Conservation (phyloP, 768 basidiomycete genomes). For the Suillus cothurnatus region DNA sequence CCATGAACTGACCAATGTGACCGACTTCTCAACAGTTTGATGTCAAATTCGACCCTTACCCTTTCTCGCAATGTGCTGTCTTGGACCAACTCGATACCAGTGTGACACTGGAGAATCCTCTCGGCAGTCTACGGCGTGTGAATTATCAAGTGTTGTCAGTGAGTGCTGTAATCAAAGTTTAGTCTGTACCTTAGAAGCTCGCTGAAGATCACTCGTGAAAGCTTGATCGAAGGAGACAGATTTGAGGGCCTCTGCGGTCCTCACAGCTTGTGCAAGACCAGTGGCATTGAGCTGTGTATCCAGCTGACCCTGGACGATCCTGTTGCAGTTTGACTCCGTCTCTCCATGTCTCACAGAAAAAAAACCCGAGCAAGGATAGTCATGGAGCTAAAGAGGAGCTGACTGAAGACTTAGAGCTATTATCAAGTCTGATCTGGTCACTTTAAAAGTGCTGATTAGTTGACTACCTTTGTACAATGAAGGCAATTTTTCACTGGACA, state of each 20-base stretch:
- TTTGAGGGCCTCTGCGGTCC: constrained; percentile 56
- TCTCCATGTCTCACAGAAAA: constrained; percentile 79
- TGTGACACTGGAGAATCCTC: constrained; percentile 57
- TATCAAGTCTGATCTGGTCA: neutral
- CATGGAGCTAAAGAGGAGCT: neutral
- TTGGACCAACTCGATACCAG: constrained; percentile 43
- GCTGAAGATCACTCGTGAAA: constrained; percentile 70
- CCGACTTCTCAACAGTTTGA: neutral
- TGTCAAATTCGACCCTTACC: constrained; percentile 40
- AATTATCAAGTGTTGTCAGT: neutral
- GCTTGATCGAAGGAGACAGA: constrained; percentile 57
- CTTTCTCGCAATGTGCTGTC: constrained; percentile 62
- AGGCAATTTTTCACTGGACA: neutral
- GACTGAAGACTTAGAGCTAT: neutral
- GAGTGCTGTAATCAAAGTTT: neutral
- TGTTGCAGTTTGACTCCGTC: constrained; percentile 64
- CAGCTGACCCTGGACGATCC: constrained; percentile 75
- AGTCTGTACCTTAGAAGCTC: constrained; percentile 64
- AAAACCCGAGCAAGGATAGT: constrained; percentile 49
- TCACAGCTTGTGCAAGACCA: constrained; percentile 60
- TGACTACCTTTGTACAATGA: neutral
- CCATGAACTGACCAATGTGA: constrained; percentile 50
- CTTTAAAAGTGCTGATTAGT: neutral
- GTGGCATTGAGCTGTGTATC: constrained; percentile 67
- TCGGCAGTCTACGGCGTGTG: constrained; percentile 60